Percentiles rank a stretch among this genome's conserved stretches.
phyloP scores from a whole-genome alignment of 164 flowering plant species.

The Vitis vinifera region DNA sequence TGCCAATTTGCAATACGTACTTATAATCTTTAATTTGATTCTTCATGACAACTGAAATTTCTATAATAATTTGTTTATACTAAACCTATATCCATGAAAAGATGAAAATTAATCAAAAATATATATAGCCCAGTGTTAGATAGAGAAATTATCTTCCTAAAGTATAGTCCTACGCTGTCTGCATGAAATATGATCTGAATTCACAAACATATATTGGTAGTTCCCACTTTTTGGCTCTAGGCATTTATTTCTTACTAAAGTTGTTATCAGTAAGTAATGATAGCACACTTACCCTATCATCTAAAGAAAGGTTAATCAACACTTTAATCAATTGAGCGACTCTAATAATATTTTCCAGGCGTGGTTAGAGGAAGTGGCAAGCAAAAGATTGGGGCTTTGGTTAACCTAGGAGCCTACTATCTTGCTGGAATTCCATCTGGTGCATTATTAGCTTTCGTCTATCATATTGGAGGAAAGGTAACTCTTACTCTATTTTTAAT shows the following conservation, averaged over 20 bases:
- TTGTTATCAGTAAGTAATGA: too few species aligned
- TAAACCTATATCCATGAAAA: too few species aligned
- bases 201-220: too few species aligned
- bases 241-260: too few species aligned
- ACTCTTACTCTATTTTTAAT: neutral
- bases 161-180: too few species aligned
- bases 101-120: too few species aligned
- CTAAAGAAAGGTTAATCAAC: neutral
- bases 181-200: too few species aligned
- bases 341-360: slow-evolving; percentile 12
- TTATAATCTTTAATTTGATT: neutral
- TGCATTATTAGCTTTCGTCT: slow-evolving; percentile 27
- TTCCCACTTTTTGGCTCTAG: too few species aligned
- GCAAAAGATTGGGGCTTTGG: slow-evolving; percentile 42
- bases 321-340: neutral
- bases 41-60: neutral
- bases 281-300: too few species aligned
- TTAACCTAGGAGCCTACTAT: slow-evolving; percentile 42
- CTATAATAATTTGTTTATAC: too few species aligned
- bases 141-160: too few species aligned
- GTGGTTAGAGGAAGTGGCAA: slow-evolving; percentile 39
- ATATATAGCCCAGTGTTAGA: too few species aligned
- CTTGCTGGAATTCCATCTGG: slow-evolving; percentile 36
- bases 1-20: neutral
- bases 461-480: slow-evolving; percentile 42